phyloP scores from a whole-genome alignment of 2,329 filamentous ascomycete genomes.

The Delphinella strobiligena region DNA sequence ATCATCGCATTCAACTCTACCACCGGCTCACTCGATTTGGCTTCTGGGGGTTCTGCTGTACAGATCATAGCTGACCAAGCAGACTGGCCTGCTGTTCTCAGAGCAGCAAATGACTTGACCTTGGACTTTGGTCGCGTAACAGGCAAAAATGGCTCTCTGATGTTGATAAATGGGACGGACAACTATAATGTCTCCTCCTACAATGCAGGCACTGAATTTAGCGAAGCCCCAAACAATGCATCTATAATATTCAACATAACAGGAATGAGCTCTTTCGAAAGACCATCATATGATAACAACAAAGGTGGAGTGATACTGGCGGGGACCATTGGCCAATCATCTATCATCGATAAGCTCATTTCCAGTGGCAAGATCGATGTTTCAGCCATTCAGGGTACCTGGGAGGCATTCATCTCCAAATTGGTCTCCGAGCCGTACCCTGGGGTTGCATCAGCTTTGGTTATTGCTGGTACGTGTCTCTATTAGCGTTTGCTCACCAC shows the following conservation, averaged over 20 bases:
- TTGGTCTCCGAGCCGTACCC: slow-evolving; percentile 46
- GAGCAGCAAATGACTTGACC: slow-evolving; percentile 55
- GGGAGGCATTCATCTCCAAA: slow-evolving; percentile 56
- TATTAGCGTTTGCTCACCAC: not conserved
- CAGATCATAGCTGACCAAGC: slow-evolving; percentile 45
- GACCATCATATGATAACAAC: slow-evolving; percentile 12
- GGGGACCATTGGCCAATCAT: slow-evolving; percentile 55
- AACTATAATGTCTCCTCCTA: slow-evolving; percentile 19
- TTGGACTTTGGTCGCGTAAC: slow-evolving; percentile 60
- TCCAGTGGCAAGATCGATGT: slow-evolving; percentile 45
- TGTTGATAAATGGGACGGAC: slow-evolving; percentile 26
- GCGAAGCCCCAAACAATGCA: slow-evolving; percentile 31
- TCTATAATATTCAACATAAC: slow-evolving; percentile 31
- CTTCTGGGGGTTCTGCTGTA: slow-evolving; percentile 20
- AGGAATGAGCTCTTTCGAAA: slow-evolving; percentile 24
- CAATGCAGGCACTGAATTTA: slow-evolving; percentile 13
- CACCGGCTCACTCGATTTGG: slow-evolving; percentile 15
- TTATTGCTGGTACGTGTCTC: slow-evolving; percentile 43
- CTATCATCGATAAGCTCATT: slow-evolving; percentile 48
- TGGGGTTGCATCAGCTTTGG: slow-evolving; percentile 46
- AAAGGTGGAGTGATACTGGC: slow-evolving; percentile 46
- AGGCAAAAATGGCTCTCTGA: slow-evolving; percentile 47
- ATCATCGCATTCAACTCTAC: slow-evolving; percentile 35
- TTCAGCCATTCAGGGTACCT: slow-evolving; percentile 46
- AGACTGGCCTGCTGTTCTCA: slow-evolving; percentile 57